Percentiles rank a stretch among this genome's conserved stretches.
Evolutionary conservation across 2,329 filamentous ascomycete species (phyloP).

Genomic region (Neonectria faginata): DNA sequence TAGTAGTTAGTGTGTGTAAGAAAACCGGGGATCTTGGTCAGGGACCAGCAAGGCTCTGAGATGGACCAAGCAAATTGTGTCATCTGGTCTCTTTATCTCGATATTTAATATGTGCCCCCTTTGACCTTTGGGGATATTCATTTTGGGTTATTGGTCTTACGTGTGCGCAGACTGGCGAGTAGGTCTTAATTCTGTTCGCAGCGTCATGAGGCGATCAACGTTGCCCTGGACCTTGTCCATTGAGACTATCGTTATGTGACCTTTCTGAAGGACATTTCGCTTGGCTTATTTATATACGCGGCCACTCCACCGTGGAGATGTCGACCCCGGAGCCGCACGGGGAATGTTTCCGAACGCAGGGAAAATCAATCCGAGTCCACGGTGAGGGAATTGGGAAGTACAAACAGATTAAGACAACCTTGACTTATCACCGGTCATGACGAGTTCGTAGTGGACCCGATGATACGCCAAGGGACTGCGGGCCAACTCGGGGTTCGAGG

Average conservation of each 20-base stretch:
- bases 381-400: conserved; percentile 14
- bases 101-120: background rate
- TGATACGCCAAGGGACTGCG: background rate
- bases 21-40: conserved; percentile 2
- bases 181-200: background rate
- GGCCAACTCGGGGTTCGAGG: conserved; percentile 8
- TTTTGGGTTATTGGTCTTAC: background rate
- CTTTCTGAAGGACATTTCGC: conserved; percentile 13
- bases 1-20: background rate
- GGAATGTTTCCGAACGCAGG: conserved; percentile 15
- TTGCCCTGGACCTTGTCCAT: conserved; percentile 8
- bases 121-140: background rate
- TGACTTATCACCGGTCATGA: background rate
- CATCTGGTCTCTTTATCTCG: conserved; percentile 1
- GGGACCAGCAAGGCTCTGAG: background rate
- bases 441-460: background rate
- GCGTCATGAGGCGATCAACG: background rate
- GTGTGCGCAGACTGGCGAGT: background rate
- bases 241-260: conserved; percentile 1
- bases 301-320: conserved; percentile 8
- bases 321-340: conserved; percentile 12
- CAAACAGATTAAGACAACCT: background rate
- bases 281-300: conserved; percentile 14
- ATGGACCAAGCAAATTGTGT: background rate
- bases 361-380: conserved; percentile 13